These are phyloP conservation scores for Diplosphaera chodatii DNA, from an alignment of 139 green algal species.

Conservation along the genomic window DNA sequence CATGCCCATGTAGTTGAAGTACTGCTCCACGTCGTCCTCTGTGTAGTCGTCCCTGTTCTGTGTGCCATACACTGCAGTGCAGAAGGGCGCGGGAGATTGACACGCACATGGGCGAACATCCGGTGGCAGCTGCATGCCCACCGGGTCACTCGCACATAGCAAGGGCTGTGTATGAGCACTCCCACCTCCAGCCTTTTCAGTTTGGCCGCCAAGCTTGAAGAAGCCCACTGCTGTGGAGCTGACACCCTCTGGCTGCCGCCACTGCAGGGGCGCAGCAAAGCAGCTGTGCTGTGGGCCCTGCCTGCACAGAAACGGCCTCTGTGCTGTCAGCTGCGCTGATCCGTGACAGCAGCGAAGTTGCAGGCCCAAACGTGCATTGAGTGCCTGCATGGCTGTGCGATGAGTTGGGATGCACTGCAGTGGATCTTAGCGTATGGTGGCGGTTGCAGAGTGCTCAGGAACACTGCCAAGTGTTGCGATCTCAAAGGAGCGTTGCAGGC, in stretches of 20 bases:
- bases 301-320: too few relatives aligned
- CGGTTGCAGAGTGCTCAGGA: too few relatives aligned
- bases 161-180: too few relatives aligned
- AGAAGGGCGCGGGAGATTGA: too few relatives aligned
- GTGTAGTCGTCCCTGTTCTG: conserved; percentile 55
- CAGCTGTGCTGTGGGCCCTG: not conserved
- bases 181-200: not conserved
- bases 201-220: not conserved
- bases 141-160: too few relatives aligned
- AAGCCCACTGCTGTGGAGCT: not conserved
- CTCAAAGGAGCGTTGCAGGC: too few relatives aligned
- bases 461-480: too few relatives aligned
- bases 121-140: too few relatives aligned
- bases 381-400: not conserved
- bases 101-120: too few relatives aligned
- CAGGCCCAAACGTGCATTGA: not conserved
- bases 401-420: not conserved
- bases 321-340: too few relatives aligned
- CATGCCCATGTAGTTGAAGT: conserved; percentile 99
- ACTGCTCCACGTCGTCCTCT: conserved; percentile 80
- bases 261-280: not conserved
- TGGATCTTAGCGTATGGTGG: too few relatives aligned
- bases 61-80: not conserved
- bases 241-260: not conserved
- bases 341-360: too few relatives aligned